Evolutionary conservation across 129 eudicot species (phyloP).

Genomic region (Chrysanthemum makinoi): DNA sequence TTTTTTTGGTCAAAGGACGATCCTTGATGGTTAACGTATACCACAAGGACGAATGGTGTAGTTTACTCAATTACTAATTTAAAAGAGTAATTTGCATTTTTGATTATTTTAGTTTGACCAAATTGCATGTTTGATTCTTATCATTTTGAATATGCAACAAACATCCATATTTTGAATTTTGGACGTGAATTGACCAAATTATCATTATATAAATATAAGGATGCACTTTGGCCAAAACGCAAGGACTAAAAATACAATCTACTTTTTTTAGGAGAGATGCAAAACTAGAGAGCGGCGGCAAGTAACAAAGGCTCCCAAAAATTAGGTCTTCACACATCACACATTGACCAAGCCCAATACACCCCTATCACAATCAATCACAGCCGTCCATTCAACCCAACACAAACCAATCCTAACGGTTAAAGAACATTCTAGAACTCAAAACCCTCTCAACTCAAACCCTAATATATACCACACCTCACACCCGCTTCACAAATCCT

Average conservation of each 20-base stretch:
- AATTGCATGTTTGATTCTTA: no score
- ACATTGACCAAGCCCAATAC: conserved; percentile 2
- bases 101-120: no score
- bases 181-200: no score
- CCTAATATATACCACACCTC: conserved; percentile 17
- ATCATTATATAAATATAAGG: no score
- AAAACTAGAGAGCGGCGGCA: conserved; percentile 25
- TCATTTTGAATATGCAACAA: no score
- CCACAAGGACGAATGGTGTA: no score
- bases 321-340: conserved; percentile 25
- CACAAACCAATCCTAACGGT: conserved; percentile 37
- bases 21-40: no score
- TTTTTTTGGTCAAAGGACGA: no score
- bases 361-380: background rate
- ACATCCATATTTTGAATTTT: no score
- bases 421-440: conserved; percentile 48
- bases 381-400: conserved; percentile 20
- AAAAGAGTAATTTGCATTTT: no score
- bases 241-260: background rate
- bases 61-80: no score
- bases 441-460: background rate
- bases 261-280: background rate
- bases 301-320: conserved; percentile 29
- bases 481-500: conserved; percentile 7
- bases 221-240: no score